A percentile compares a stretch with the other conserved stretches of the same genome.
These are phyloP conservation scores for Erodium maritimum DNA, from an alignment of 345 rosid species.

Conservation along the genomic window DNA sequence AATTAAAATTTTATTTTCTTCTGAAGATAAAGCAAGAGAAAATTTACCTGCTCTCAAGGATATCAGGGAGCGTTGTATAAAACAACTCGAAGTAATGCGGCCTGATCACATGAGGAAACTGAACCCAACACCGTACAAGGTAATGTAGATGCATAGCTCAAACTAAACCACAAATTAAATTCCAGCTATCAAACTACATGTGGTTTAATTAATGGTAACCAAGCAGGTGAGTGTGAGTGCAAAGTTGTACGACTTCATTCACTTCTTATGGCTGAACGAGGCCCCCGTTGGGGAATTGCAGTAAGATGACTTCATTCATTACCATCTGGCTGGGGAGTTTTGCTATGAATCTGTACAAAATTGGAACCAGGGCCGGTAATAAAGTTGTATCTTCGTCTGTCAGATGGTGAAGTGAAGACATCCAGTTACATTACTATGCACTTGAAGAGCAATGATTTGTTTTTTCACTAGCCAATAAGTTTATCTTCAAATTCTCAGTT, in stretches of 20 bases:
- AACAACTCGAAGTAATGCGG: conserved; percentile 81
- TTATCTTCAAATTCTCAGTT: too few species aligned
- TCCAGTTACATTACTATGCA: too few species aligned
- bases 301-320: conserved; percentile 10
- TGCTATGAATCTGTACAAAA: too few species aligned
- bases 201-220: too few species aligned
- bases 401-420: too few species aligned
- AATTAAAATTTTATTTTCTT: neutral
- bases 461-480: too few species aligned
- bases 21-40: conserved; percentile 52
- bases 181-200: too few species aligned
- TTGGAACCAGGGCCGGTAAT: too few species aligned
- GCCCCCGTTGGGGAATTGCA: conserved; percentile 96
- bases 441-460: too few species aligned
- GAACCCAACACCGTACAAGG: conserved; percentile 96
- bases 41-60: conserved; percentile 55
- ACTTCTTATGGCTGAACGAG: conserved; percentile 94
- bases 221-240: conserved; percentile 82
- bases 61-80: conserved; percentile 64
- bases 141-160: conserved; percentile 8
- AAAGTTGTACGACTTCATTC: conserved; percentile 83
- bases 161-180: too few species aligned
- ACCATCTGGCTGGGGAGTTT: too few species aligned
- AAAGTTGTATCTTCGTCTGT: too few species aligned
- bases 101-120: conserved; percentile 88